Evolutionary conservation across 345 rosid genomes (phyloP), one percentile per base, ranked within the genome.

Genomic region (Psidium friedrichsthalianum): DNA sequence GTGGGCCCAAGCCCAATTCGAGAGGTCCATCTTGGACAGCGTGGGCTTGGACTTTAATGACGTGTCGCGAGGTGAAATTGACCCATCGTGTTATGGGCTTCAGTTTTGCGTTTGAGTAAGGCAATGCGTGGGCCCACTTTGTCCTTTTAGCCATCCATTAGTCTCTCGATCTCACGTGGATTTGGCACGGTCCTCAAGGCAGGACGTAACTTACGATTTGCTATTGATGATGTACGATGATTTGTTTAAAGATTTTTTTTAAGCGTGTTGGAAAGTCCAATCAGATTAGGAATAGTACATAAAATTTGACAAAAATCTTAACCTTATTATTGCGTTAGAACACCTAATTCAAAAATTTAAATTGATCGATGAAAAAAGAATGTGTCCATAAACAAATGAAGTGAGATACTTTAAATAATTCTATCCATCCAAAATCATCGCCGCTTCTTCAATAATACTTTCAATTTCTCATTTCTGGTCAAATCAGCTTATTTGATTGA

Each of bases 241-340:
- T 8, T 18, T 18, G 36, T 69, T 21, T 49, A 10, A 49, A 49
- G 51, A 27, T 61, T 61, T 29, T 64, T 64, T 55, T 9, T 32
- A 36, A 18, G 15, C 1, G 6, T 5, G 21, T 69, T 5, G 10
- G 44, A 69, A 69, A 10, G 44, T 69, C 47, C 47, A 69, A 69
- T 0, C 1, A 69, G 0, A 32, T 64, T 6, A 64, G 22, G 44
- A 16, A 32, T 0, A 0, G 32, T 69, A 0, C 24, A 5, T 69
- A 11, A 3, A 69, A 32, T 69, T 69, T 2, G 44, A 32, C 4
- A 64, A 29, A 64, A 16, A 4, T 10, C 6, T 2, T 16, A 16
- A 5, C 1, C 16, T 4, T 5, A 1, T 3, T 32, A 16, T 0
- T 10, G 32, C 14, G 11, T 64, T 32, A 64, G 8, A 64, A 29